These are phyloP conservation scores for Dendrobium chrysotoxum DNA, from an alignment of 106 monocot species.

Conservation along the genomic window DNA sequence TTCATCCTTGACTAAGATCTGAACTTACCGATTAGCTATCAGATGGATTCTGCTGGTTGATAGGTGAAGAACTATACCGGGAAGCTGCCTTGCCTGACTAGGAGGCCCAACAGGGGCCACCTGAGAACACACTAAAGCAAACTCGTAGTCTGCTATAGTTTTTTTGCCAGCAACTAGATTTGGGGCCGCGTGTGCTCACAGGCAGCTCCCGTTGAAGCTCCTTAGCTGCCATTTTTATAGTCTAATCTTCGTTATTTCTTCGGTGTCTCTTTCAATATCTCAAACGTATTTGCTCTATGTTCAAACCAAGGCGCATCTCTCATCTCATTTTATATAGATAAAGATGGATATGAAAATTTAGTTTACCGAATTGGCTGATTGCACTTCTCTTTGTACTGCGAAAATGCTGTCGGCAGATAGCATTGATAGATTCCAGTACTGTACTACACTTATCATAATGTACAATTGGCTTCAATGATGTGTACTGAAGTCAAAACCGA, in stretches of 20 bases:
- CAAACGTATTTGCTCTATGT: no score
- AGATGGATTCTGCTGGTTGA: no score
- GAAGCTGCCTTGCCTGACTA: neutral
- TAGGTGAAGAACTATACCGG: no score
- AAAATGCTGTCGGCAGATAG: neutral
- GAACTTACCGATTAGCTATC: no score
- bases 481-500: neutral
- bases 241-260: no score
- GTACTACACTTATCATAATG: neutral
- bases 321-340: neutral
- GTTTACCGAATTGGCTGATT: no score
- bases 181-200: neutral
- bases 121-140: slow-evolving; percentile 1
- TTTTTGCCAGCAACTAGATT: neutral
- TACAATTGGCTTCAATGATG: neutral
- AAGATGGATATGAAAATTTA: no score
- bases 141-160: no score
- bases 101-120: slow-evolving; percentile 1
- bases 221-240: neutral
- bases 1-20: no score
- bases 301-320: no score
- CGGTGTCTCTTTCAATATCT: no score
- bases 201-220: neutral
- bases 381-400: no score
- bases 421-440: neutral